Evolutionary conservation across 768 basidiomycete species (phyloP).

Genomic region (Mrakia hoshinonis): DNA sequence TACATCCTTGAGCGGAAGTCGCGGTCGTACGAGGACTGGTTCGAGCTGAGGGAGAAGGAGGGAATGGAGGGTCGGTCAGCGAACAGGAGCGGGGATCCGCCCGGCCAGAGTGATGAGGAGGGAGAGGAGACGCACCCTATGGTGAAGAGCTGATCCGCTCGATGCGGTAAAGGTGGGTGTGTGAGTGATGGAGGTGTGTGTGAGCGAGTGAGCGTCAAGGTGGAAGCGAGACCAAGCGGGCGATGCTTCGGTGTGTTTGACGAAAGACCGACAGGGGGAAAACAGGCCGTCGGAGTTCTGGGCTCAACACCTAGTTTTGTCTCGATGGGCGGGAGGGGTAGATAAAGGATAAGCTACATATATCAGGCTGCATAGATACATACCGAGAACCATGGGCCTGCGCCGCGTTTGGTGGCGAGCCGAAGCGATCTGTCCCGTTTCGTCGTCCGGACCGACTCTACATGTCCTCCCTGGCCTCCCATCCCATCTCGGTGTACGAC

Average conservation of each 20-base stretch:
- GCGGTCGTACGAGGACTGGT: neutral
- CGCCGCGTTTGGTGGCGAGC: too few relatives aligned
- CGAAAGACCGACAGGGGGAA: too few relatives aligned
- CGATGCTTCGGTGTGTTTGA: too few relatives aligned
- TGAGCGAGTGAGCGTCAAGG: too few relatives aligned
- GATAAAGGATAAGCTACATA: too few relatives aligned
- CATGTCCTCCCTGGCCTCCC: conserved; percentile 43
- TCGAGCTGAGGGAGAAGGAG: neutral
- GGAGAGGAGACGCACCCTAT: neutral
- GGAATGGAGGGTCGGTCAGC: neutral
- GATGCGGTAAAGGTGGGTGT: neutral
- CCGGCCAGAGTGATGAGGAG: neutral
- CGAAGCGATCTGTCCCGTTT: too few relatives aligned
- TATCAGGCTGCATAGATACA: too few relatives aligned
- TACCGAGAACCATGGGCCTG: too few relatives aligned
- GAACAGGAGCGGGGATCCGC: neutral
- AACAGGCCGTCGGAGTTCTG: too few relatives aligned
- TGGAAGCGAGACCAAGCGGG: too few relatives aligned
- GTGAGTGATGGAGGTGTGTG: neutral
- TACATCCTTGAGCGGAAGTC: conserved; percentile 7
- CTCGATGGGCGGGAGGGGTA: too few relatives aligned
- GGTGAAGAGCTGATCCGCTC: neutral
- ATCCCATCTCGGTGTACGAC: conserved; percentile 43
- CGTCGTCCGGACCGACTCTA: neutral
- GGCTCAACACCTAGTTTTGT: too few relatives aligned